Conservation (phyloP, 768 basidiomycete species). For the Dacryopinax primogenitus region DNA sequence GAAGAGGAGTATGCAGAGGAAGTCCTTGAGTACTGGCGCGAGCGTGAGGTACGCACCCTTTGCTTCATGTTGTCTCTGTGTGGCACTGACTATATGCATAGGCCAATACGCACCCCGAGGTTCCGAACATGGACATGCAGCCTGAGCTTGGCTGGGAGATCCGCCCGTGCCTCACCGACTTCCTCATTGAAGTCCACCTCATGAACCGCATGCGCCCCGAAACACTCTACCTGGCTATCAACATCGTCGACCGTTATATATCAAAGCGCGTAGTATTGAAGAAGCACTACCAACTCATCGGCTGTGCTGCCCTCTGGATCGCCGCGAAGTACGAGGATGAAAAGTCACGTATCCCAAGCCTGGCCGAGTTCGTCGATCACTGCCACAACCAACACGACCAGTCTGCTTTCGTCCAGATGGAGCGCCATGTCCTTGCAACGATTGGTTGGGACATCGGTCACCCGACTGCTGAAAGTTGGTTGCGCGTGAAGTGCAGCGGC, state of each 20-base stretch:
- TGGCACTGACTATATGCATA: conserved; percentile 26
- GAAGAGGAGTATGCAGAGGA: conserved; percentile 96
- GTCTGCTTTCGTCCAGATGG: conserved; percentile 98
- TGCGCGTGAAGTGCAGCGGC: conserved; percentile 44
- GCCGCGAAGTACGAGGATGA: conserved; percentile 99
- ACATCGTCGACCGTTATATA: conserved; percentile 98
- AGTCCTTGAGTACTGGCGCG: conserved; percentile 85
- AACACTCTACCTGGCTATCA: conserved; percentile 94
- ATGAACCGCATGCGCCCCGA: conserved; percentile 96
- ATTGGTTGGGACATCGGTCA: conserved; percentile 96
- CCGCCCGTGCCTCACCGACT: conserved; percentile 97
- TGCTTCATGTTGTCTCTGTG: conserved; percentile 5
- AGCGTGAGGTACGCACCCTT: conserved; percentile 76
- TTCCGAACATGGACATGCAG: conserved; percentile 95
- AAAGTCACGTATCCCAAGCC: conserved; percentile 93
- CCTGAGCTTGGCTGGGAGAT: conserved; percentile 99
- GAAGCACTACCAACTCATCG: conserved; percentile 98
- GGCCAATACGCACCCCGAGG: conserved; percentile 80
- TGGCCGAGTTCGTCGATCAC: conserved; percentile 85
- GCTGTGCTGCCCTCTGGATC: conserved; percentile 97
- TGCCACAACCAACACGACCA: conserved; percentile 96
- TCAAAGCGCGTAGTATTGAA: conserved; percentile 97
- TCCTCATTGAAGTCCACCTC: conserved; percentile 96
- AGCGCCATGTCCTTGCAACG: conserved; percentile 88
- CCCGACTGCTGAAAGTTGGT: conserved; percentile 96